Conservation (phyloP, 192 early-diverging fungal species). For the Backusella macrospora region DNA sequence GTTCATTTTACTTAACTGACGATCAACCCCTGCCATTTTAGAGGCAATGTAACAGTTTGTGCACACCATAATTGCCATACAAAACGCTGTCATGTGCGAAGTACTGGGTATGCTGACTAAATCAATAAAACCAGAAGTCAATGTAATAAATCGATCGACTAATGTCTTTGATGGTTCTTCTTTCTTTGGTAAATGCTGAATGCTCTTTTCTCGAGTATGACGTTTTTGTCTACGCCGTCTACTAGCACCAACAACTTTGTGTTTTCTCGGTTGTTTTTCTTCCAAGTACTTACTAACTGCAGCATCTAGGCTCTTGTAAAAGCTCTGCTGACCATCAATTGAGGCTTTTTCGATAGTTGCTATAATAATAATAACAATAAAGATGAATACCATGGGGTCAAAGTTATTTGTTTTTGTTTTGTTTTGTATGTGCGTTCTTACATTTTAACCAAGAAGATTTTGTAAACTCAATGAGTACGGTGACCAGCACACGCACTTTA, state of each 20-base stretch:
- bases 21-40: constrained; percentile 21
- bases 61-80: constrained; percentile 22
- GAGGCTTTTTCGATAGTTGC: constrained; percentile 46
- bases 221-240: constrained; percentile 7
- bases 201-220: background rate
- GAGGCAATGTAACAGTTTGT: constrained; percentile 25
- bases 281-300: constrained; percentile 51
- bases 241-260: background rate
- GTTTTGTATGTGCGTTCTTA: constrained; percentile 26
- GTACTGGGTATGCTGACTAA: background rate
- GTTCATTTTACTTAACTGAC: background rate
- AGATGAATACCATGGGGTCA: background rate
- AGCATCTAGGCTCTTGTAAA: constrained; percentile 47
- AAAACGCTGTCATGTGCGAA: constrained; percentile 17
- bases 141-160: background rate
- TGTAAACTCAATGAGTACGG: constrained; percentile 53
- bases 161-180: background rate
- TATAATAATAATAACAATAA: constrained; percentile 4
- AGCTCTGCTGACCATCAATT: constrained; percentile 41
- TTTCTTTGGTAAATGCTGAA: background rate
- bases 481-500: constrained; percentile 50
- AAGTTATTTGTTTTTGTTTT: background rate
- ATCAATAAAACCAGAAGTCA: background rate
- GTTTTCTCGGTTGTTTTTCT: constrained; percentile 27
- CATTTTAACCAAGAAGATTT: constrained; percentile 58